A percentile compares a stretch with the other conserved stretches of the same genome.
Conservation (phyloP, 768 basidiomycete genomes). For the Butyriboletus loyo region DNA sequence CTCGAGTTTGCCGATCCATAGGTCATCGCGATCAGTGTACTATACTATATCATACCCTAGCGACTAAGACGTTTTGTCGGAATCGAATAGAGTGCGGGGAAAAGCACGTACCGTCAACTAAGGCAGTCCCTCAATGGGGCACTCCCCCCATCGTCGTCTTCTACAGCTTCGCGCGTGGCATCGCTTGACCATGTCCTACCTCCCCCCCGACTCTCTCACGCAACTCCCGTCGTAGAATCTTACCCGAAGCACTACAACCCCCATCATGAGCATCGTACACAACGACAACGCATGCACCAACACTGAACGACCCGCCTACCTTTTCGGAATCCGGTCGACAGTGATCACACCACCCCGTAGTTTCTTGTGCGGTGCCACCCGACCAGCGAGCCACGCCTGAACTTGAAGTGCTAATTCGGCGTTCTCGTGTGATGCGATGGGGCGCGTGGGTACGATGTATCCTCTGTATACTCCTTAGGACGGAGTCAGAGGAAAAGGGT, state of each 20-base stretch:
- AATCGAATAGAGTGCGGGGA: too few species aligned
- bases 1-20: not conserved
- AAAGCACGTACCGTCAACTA: too few species aligned
- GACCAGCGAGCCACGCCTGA: slow-evolving; percentile 60
- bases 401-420: slow-evolving; percentile 46
- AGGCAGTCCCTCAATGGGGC: too few species aligned
- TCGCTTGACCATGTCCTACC: slow-evolving; percentile 24
- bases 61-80: too few species aligned
- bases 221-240: slow-evolving; percentile 79
- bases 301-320: slow-evolving; percentile 6
- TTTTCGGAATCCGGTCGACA: slow-evolving; percentile 44
- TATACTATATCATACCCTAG: too few species aligned
- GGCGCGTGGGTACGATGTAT: slow-evolving; percentile 44
- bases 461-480: slow-evolving; percentile 39
- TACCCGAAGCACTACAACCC: slow-evolving; percentile 69
- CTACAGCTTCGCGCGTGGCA: slow-evolving; percentile 17
- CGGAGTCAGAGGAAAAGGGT: not conserved
- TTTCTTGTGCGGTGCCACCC: slow-evolving; percentile 73
- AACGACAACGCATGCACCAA: not conserved
- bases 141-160: not conserved
- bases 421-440: slow-evolving; percentile 16
- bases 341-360: slow-evolving; percentile 72
- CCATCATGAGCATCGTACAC: not conserved
- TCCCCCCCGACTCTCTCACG: slow-evolving; percentile 66
- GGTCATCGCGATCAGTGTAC: not conserved